phyloP scores from a whole-genome alignment of 2,329 filamentous ascomycete genomes.

The Aureobasidium leucospermi region DNA sequence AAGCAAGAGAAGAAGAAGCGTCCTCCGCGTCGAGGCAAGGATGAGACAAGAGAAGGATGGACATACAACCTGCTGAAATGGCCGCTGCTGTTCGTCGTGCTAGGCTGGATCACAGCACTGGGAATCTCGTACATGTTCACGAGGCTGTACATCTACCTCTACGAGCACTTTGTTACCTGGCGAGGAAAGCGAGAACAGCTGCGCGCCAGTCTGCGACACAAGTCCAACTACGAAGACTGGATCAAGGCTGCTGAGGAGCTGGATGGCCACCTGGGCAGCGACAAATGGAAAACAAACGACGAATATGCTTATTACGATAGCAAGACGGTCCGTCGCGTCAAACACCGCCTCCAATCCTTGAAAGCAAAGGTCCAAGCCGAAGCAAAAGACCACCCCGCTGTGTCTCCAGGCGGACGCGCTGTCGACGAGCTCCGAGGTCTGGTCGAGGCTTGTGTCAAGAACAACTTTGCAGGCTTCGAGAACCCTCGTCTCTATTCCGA shows the following conservation, averaged over 20 bases:
- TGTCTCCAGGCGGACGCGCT: conserved; percentile 37
- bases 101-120: conserved; percentile 71
- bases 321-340: conserved; percentile 70
- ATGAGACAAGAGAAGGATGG: conserved; percentile 92
- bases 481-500: conserved; percentile 93
- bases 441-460: conserved; percentile 88
- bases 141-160: conserved; percentile 80
- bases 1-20: conserved; percentile 30
- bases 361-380: conserved; percentile 49
- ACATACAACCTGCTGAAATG: conserved; percentile 86
- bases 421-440: conserved; percentile 70
- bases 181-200: conserved; percentile 67
- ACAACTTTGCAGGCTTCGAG: conserved; percentile 93
- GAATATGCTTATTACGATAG: conserved; percentile 78
- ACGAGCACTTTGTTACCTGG: conserved; percentile 90
- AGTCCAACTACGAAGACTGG: conserved; percentile 77
- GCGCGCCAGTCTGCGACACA: conserved; percentile 61
- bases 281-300: conserved; percentile 69
- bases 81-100: conserved; percentile 75
- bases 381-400: conserved; percentile 31
- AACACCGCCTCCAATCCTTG: conserved; percentile 63
- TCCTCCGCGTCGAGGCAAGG: conserved; percentile 50
- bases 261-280: conserved; percentile 73
- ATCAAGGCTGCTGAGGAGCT: conserved; percentile 68
- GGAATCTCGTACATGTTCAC: conserved; percentile 70